These are phyloP conservation scores for Cladosporium sp. DNA, from an alignment of 2,329 filamentous ascomycete genomes.

Conservation along the genomic window DNA sequence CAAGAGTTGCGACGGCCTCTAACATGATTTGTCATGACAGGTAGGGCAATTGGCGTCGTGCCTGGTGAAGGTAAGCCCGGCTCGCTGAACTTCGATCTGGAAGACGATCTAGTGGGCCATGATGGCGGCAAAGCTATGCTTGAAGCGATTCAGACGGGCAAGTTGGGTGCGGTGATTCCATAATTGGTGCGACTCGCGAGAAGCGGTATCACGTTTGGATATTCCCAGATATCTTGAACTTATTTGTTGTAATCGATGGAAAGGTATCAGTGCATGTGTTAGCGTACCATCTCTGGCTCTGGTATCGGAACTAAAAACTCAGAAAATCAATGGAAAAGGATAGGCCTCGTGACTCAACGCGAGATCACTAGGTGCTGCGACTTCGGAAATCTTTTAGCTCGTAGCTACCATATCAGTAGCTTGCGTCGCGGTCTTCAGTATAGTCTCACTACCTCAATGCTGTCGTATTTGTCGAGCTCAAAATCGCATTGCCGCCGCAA, in stretches of 20 bases:
- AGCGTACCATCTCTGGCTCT: background rate
- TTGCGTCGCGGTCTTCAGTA: background rate
- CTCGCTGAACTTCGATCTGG: conserved; percentile 27
- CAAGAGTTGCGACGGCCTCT: background rate
- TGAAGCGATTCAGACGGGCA: conserved; percentile 15
- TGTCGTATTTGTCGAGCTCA: background rate
- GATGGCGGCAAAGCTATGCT: conserved; percentile 20
- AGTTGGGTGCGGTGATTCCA: background rate
- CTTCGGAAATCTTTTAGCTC: background rate
- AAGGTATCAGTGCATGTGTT: background rate
- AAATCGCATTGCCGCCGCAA: background rate
- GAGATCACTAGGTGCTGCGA: background rate
- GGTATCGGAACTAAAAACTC: background rate
- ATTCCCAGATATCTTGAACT: background rate
- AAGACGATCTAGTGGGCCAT: conserved; percentile 24
- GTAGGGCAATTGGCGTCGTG: conserved; percentile 7
- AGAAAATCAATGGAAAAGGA: background rate
- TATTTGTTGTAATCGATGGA: background rate
- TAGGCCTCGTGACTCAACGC: background rate
- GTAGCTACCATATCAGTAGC: background rate
- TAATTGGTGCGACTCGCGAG: background rate
- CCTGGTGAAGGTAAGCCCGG: conserved; percentile 18
- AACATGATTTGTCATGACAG: background rate
- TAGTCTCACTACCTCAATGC: background rate
- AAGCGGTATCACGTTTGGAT: background rate